These are phyloP conservation scores for Verticillium klebahnii DNA, from an alignment of 2,329 filamentous ascomycete genomes.

Conservation along the genomic window DNA sequence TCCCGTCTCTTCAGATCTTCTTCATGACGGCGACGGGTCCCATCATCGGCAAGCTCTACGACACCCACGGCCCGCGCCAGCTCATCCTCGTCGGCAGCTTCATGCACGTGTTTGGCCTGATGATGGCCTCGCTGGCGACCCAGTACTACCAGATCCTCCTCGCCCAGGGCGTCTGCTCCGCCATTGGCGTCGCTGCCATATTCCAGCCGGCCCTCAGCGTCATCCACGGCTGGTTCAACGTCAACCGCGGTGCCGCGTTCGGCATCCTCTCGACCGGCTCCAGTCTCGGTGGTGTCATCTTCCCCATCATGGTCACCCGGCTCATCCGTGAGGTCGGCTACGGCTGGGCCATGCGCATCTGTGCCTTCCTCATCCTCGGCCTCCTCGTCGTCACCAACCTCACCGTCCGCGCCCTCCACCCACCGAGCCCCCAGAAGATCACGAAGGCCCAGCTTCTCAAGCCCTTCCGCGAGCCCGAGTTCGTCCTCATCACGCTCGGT, in stretches of 20 bases:
- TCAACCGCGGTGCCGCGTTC: slow-evolving; percentile 23
- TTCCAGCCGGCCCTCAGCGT: slow-evolving; percentile 33
- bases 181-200: slow-evolving; percentile 29
- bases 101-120: slow-evolving; percentile 33
- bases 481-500: slow-evolving; percentile 27
- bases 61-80: slow-evolving; percentile 34
- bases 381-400: slow-evolving; percentile 29
- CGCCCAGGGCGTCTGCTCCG: slow-evolving; percentile 32
- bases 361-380: slow-evolving; percentile 38
- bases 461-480: slow-evolving; percentile 25
- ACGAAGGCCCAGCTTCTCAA: slow-evolving; percentile 23
- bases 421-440: slow-evolving; percentile 21
- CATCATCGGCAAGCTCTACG: slow-evolving; percentile 35
- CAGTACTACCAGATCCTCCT: slow-evolving; percentile 38
- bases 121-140: slow-evolving; percentile 38
- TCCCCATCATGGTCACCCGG: slow-evolving; percentile 29
- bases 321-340: slow-evolving; percentile 48
- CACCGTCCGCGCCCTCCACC: slow-evolving; percentile 28
- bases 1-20: slow-evolving; percentile 36
- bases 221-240: slow-evolving; percentile 34
- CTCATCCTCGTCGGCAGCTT: slow-evolving; percentile 29
- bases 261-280: slow-evolving; percentile 28
- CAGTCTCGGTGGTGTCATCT: slow-evolving; percentile 35
- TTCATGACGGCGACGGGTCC: slow-evolving; percentile 34
- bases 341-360: slow-evolving; percentile 42